Evolutionary conservation across 1,284 basidiomycete species (phyloP), one percentile per base, ranked within the genome.

Genomic region (Macrocystidia cucumis): DNA sequence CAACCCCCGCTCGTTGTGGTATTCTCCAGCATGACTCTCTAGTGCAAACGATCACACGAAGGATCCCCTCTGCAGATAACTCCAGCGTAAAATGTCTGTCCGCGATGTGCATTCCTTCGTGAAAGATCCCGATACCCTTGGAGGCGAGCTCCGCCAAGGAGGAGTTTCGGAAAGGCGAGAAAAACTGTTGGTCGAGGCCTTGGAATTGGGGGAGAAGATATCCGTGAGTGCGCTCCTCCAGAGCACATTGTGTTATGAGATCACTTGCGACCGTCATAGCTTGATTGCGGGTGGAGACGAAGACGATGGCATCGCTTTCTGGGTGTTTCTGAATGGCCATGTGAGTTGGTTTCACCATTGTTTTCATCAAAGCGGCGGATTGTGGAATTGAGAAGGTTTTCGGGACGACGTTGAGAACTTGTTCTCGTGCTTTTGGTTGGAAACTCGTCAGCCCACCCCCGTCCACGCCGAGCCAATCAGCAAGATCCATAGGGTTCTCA

Each of bases 331-430:
- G 60, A 42, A 87, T 75, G 20, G 72, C 78, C 9, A 76, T 61
- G 54, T 95, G 91, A 0, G 84, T 80, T 3, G 96, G 92, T 56
- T 93, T 96, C 32, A 86, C 74, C 85, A 98, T 96, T 1, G 82
- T 74, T 50, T 93, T 95, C 60, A 95, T 84, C 18, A 98, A 67
- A 1, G 87, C 81, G 0, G 83, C 72, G 3, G 91, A 95, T 50
- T 95, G 83, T 0, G 91, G 77, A 36, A 92, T 83, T 18, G 83
- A 84, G 61, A 97, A 97, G 0, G 88, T 73, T 42, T 88, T 81
- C 14, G 82, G 72, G 9, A 70, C 69, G 8, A 80, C 72, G 3
- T 67, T 63, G 12, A 98, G 65, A 0, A 89, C 73, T 44, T 91
- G 85, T 37, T 92, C 88, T 21, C 92, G 78, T 49, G 92, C 84